phyloP scores from a whole-genome alignment of 257 asterid species.

The Fraxinus excelsior region DNA sequence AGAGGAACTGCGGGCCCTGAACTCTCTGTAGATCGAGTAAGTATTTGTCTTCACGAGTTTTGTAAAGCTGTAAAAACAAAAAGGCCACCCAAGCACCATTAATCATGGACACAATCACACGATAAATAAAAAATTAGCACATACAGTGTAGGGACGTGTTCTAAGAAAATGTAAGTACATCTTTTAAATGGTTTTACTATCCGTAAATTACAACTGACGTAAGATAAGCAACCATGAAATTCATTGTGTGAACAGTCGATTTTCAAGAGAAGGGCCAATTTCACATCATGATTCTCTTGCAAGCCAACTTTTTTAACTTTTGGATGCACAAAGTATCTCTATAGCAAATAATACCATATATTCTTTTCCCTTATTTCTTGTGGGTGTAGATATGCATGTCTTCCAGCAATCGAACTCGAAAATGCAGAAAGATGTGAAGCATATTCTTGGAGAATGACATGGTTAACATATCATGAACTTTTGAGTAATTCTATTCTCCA shows the following conservation, averaged over 20 bases:
- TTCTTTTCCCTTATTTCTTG: background rate
- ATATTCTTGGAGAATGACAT: background rate
- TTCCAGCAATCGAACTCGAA: background rate
- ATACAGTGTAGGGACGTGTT: background rate
- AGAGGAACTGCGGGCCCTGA: slow-evolving; percentile 83
- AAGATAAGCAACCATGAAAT: too few relatives aligned
- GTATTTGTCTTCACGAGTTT: slow-evolving; percentile 83
- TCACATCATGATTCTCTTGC: background rate
- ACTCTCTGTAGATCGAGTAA: slow-evolving; percentile 88
- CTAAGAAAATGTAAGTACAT: too few relatives aligned
- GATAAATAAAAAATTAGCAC: background rate
- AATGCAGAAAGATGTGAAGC: background rate
- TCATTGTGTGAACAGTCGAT: too few relatives aligned
- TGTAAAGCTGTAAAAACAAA: slow-evolving; percentile 72
- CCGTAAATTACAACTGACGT: too few relatives aligned
- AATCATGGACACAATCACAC: slow-evolving; percentile 5
- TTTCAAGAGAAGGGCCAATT: too few relatives aligned
- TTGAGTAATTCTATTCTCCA: background rate
- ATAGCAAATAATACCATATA: too few relatives aligned
- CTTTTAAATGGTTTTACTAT: too few relatives aligned
- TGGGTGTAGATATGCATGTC: background rate
- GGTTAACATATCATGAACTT: background rate
- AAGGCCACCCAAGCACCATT: background rate
- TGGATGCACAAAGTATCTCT: background rate
- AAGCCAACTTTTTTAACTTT: background rate